Evolutionary conservation across 169 alveolate genomes (phyloP), one percentile per base, ranked within the genome.

Genomic region (Eimeria sp.): DNA sequence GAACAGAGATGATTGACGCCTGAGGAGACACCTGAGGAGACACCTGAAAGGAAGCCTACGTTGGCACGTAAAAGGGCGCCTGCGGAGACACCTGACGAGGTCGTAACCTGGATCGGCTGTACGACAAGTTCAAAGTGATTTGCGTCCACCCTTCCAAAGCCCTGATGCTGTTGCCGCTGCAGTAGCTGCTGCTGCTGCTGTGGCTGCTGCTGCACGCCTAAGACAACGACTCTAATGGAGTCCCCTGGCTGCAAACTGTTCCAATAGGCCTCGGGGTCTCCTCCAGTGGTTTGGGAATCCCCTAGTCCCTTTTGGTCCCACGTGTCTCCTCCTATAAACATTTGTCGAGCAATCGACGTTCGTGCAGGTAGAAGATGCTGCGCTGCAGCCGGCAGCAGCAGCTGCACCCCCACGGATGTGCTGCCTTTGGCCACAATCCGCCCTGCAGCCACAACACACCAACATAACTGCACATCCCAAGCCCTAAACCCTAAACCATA

Each of bases 301-400:
- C 90, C 90, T 30, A 45, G 16, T 4, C 70, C 25, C 25, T 6
- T 49, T 10, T 11, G 73, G 4, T 63, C 87, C 63, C 34, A 45
- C 30, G 16, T 16, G 73, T 34, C 54, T 54, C 27, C 73, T 25
- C 54, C 22, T 18, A 58, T 22, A 54, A 82, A 82, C 27, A 82
- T 47, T 73, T 54, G 90, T 49, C 90, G 57, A 30, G 90, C 72
- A 82, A 82, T 40, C 5, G 22, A 22, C 25, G 54, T 45, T 6
- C 61, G 72, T 10, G 40, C 49, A n/a, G 90, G 90, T 5, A 82
- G 70, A 14, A 82, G 90, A 10, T 82, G 90, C 63, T 82, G 90
- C 63, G 61, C 90, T 49, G 90, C 72, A 27, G 90, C 90, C 14
- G 90, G 90, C 30, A 82, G 90, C 73, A 82, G 45, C 72, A 82